Evolutionary conservation across 1,139 yeast genomes (phyloP).

Genomic region (Protomyces inouyei): DNA sequence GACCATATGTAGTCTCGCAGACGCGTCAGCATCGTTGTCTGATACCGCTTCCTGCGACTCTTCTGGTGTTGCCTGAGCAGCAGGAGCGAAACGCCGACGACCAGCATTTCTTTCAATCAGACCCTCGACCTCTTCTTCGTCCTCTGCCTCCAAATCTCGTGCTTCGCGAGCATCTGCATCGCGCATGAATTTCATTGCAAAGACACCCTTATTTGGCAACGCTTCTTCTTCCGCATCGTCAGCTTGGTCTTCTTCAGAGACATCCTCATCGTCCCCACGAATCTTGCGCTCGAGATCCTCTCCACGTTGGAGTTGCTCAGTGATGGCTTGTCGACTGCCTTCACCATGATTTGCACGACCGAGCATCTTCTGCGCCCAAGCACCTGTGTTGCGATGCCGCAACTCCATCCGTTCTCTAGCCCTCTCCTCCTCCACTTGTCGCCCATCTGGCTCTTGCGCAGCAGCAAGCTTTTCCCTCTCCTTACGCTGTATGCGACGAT

Average conservation of each 20-base stretch:
- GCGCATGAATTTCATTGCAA: conserved; percentile 29
- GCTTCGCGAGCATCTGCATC: conserved; percentile 26
- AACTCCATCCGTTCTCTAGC: conserved; percentile 90
- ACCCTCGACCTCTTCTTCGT: not conserved
- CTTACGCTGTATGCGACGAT: conserved; percentile 78
- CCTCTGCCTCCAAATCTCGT: not conserved
- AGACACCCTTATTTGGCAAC: conserved; percentile 23
- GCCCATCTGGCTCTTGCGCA: conserved; percentile 44
- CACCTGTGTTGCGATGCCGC: conserved; percentile 79
- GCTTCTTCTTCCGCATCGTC: conserved; percentile 25
- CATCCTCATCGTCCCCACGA: conserved; percentile 50
- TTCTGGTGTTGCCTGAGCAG: conserved; percentile 38
- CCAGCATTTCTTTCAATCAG: conserved; percentile 56
- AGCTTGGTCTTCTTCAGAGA: conserved; percentile 40
- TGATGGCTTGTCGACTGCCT: conserved; percentile 78
- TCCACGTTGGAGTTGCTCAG: conserved; percentile 87
- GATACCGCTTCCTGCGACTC: not conserved
- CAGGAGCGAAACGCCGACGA: conserved; percentile 77
- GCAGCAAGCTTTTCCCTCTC: conserved; percentile 56
- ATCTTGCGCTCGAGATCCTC: conserved; percentile 71
- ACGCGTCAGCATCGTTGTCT: not conserved
- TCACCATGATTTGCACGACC: conserved; percentile 88
- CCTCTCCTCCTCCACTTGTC: conserved; percentile 59
- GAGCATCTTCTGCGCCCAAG: conserved; percentile 89
- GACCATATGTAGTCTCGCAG: not conserved